phyloP scores from a whole-genome alignment of 768 basidiomycete genomes.

The Boletus reticulatus region DNA sequence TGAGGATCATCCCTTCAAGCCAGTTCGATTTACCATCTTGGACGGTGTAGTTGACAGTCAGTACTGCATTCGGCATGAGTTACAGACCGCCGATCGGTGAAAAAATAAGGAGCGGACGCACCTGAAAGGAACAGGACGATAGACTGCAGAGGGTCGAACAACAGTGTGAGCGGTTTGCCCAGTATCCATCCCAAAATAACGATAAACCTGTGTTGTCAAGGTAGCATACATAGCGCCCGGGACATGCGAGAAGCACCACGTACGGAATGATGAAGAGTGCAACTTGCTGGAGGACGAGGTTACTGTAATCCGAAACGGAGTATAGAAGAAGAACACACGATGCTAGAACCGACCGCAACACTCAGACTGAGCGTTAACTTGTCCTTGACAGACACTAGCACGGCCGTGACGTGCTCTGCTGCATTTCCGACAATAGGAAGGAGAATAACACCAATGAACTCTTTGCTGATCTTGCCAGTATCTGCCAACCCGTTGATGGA shows the following conservation, averaged over 20 bases:
- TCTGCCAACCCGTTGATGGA: constrained; percentile 76
- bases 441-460: constrained; percentile 85
- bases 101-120: constrained; percentile 12
- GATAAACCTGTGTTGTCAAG: constrained; percentile 49
- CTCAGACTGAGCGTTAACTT: constrained; percentile 85
- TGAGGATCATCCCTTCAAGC: constrained; percentile 85
- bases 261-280: constrained; percentile 67
- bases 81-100: not conserved
- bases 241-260: constrained; percentile 13
- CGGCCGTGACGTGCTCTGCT: constrained; percentile 90
- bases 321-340: constrained; percentile 44
- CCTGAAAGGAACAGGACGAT: constrained; percentile 21
- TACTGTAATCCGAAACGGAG: not conserved
- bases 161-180: constrained; percentile 71
- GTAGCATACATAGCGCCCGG: constrained; percentile 7
- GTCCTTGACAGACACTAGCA: constrained; percentile 87
- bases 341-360: constrained; percentile 86
- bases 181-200: constrained; percentile 80
- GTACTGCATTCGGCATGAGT: constrained; percentile 41
- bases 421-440: constrained; percentile 93
- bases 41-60: constrained; percentile 84
- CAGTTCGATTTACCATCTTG: constrained; percentile 90
- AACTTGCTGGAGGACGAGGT: constrained; percentile 53
- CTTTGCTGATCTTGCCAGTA: constrained; percentile 56
- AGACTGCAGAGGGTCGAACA: constrained; percentile 89